phyloP scores from a whole-genome alignment of 1,139 yeast species.

The Diutina pseudorugosa region DNA sequence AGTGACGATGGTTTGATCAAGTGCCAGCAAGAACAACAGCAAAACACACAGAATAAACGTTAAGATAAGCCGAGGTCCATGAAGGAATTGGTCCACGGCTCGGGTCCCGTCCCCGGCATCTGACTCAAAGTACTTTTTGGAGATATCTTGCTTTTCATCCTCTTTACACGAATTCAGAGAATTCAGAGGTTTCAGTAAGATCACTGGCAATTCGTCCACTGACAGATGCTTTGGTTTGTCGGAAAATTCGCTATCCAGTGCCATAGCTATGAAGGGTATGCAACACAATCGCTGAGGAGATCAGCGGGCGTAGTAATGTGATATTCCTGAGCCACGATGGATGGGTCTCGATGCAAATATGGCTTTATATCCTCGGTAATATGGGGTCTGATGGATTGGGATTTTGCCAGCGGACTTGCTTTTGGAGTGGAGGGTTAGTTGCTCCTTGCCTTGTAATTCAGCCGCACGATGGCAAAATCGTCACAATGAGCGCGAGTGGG shows the following conservation, averaged over 20 bases:
- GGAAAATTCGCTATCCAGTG: background rate
- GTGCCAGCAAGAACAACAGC: conserved; percentile 46
- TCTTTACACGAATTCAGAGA: background rate
- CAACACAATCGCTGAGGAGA: background rate
- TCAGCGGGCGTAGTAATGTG: background rate
- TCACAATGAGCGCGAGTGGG: background rate
- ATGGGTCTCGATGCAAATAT: background rate
- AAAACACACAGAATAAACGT: conserved; percentile 35
- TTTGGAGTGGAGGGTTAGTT: background rate
- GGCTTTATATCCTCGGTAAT: background rate
- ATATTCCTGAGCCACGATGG: background rate
- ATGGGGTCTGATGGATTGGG: background rate
- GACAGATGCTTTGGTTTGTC: background rate
- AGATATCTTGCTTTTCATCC: background rate
- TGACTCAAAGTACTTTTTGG: conserved; percentile 12
- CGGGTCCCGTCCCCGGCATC: conserved; percentile 50
- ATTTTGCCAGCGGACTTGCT: background rate
- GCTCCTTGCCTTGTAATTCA: background rate
- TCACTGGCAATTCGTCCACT: background rate
- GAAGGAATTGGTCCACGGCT: conserved; percentile 34
- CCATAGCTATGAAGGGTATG: background rate
- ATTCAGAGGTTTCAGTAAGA: background rate
- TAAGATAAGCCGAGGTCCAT: conserved; percentile 27
- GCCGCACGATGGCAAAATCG: background rate
- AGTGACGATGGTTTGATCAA: conserved; percentile 57